A percentile compares a stretch with the other conserved stretches of the same genome.
These are phyloP conservation scores for Verticillium longisporum DNA, from an alignment of 2,329 filamentous ascomycete species.

Conservation along the genomic window DNA sequence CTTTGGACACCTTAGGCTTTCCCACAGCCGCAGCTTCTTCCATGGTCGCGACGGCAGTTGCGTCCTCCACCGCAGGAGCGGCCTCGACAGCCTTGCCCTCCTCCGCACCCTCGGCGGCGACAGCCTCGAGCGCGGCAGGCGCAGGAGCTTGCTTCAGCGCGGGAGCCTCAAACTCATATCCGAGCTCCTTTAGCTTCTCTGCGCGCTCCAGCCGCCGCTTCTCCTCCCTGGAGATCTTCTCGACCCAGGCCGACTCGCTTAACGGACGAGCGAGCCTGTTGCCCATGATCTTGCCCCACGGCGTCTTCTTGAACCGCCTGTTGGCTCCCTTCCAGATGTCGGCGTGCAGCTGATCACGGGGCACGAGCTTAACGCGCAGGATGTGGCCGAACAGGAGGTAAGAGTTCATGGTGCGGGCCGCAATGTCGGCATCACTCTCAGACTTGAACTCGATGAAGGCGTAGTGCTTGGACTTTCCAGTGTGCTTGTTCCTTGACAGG, in stretches of 20 bases:
- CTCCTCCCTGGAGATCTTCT: slow-evolving; percentile 67
- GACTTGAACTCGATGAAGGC: slow-evolving; percentile 89
- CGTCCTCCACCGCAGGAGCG: slow-evolving; percentile 26
- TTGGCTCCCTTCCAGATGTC: slow-evolving; percentile 88
- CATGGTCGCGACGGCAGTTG: slow-evolving; percentile 22
- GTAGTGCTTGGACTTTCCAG: slow-evolving; percentile 86
- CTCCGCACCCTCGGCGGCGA: slow-evolving; percentile 18
- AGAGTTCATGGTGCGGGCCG: slow-evolving; percentile 94
- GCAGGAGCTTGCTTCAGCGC: slow-evolving; percentile 53
- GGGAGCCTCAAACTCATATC: slow-evolving; percentile 76
- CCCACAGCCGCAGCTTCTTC: slow-evolving; percentile 19
- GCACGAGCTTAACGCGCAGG: slow-evolving; percentile 76
- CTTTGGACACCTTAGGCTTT: slow-evolving; percentile 20
- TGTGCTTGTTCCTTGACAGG: slow-evolving; percentile 86
- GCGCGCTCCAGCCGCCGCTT: slow-evolving; percentile 61
- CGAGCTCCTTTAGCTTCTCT: slow-evolving; percentile 69
- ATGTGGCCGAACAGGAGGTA: slow-evolving; percentile 95
- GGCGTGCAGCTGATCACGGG: slow-evolving; percentile 69
- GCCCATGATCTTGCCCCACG: slow-evolving; percentile 76
- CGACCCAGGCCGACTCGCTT: slow-evolving; percentile 70
- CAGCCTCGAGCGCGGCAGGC: slow-evolving; percentile 27
- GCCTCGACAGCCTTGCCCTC: slow-evolving; percentile 24
- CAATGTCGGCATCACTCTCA: slow-evolving; percentile 70
- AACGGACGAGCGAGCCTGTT: slow-evolving; percentile 65
- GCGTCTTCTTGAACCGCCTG: slow-evolving; percentile 71